A percentile compares a stretch with the other conserved stretches of the same genome.
Conservation (phyloP, 306 rosid genomes). For the Glycine soja region DNA sequence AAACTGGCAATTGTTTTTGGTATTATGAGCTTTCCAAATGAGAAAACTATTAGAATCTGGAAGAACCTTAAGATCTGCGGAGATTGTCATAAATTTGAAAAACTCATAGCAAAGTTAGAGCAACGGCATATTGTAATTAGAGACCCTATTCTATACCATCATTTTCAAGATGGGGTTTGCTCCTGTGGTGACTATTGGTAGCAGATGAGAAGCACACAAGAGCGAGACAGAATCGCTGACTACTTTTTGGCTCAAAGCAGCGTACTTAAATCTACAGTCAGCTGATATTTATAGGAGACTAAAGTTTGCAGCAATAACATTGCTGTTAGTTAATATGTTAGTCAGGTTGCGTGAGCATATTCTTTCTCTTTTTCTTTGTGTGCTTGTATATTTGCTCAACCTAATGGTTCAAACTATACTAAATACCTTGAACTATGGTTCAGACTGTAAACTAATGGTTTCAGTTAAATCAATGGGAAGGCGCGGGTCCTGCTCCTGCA, state of each 20-base stretch:
- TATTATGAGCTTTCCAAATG: slow-evolving; percentile 71
- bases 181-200: slow-evolving; percentile 68
- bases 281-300: no score
- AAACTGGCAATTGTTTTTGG: slow-evolving; percentile 81
- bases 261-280: no score
- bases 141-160: slow-evolving; percentile 53
- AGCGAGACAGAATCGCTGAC: no score
- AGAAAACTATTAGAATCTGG: slow-evolving; percentile 73
- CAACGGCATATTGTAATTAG: no score
- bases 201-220: no score
- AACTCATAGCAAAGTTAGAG: no score
- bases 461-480: background rate
- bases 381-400: background rate
- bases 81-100: slow-evolving; percentile 75
- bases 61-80: slow-evolving; percentile 93
- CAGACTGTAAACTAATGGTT: background rate
- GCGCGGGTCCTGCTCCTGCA: background rate
- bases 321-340: no score
- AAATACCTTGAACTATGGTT: background rate
- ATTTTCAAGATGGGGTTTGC: slow-evolving; percentile 77
- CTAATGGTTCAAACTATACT: background rate
- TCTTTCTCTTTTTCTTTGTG: slow-evolving; percentile 23
- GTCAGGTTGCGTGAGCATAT: background rate
- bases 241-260: no score
- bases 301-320: no score